Evolutionary conservation across 2,329 filamentous ascomycete genomes (phyloP), one percentile per base, ranked within the genome.

Genomic region (Trichoderma sp.): DNA sequence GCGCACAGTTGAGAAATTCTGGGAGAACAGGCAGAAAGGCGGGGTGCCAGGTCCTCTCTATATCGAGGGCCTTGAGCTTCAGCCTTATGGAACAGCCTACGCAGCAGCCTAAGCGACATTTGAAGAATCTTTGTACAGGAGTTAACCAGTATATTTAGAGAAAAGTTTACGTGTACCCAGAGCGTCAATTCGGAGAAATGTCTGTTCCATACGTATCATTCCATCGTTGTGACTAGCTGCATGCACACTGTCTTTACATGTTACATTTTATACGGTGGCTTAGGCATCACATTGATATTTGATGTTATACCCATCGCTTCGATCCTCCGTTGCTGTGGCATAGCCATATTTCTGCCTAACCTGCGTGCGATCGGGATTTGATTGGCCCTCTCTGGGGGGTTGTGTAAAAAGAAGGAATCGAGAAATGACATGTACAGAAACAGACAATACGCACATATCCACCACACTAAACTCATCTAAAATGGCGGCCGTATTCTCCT

Each of bases 51-150:
- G 79, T 0, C 81, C 70, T 15, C 70, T 79, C 12, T 79, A 82
- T 17, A 75, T 82, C 8, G 74, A 74, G 4, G 81, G 78, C 0
- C 32, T 77, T 3, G 73, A 80, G 64, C 71, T 82, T 34, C 69
- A 80, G 72, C 78, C 81, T 0, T 82, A 75, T 34, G 81, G 81
- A 1, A 76, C 76, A 3, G 72, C 79, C 1, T 77, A 78, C 28
- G 47, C 63, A 4, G n/a, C 36, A 23, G 53, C 17, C 6, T 47
- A n/a, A 58, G 8, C n/a, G 26, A 20, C 23, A 6, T 2, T 5
- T 57, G 50, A 36, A 36, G 8, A 30, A 13, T 15, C n/a, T 9
- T n/a, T 47, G 36, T 13, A 12, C 5, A n/a, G 9, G 7, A 30
- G 11, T 23, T 20, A 15, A 15, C 13, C 2, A 12, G 11, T n/a